Base-by-base conservation (phyloP, 306 rosid genomes). In the Prunus salicina region DNA sequence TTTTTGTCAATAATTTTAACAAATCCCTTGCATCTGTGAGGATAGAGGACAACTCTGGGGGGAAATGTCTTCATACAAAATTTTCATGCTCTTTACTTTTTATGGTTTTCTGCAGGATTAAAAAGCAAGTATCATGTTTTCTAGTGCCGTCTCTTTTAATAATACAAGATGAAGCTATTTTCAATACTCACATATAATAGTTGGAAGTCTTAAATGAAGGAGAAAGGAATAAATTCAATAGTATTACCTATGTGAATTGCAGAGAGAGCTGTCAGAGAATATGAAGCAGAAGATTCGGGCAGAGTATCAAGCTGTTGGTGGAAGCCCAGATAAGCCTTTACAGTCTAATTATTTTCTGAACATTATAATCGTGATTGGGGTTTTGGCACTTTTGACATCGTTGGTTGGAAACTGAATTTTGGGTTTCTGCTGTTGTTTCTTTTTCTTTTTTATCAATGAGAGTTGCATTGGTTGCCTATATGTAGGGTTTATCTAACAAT, bases 231-330 rank as follows among this genome's bases (percentile, higher is more conserved):
- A 96, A 92, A 91, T 84, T 92, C 93, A 87, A 46, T 84, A 84
- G 96, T 83, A 76, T 90, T 83, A 81, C 82, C 88, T 85, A 86
- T 92, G 83, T 92, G 97, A 90, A 85, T 88, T 92, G 97, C 97
- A 91, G 97, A 89, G 74, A 82, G 97, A 88, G 87, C 88, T 91
- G 75, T 96, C 91, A 69, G 89, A 87, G 4, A 11, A 82, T 46
- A 89, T 89, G 97, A 90, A 83, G 93, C 88, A 91, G 91, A 96
- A 92, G 89, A 91, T 91, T 65, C 93, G 91, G 56, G 97, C 93
- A 60, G 97, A 90, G 79, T 87, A 89, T 76, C 87, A 91, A 89
- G 91, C 88, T 4, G 3, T 91, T 51, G 99, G 98, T 55, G 97
- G 97, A 76, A 92, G 91, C 85, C 90, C 99, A 86, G 96, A 95